phyloP scores from a whole-genome alignment of 2,329 filamentous ascomycete genomes.

The Ascochyta fabae region DNA sequence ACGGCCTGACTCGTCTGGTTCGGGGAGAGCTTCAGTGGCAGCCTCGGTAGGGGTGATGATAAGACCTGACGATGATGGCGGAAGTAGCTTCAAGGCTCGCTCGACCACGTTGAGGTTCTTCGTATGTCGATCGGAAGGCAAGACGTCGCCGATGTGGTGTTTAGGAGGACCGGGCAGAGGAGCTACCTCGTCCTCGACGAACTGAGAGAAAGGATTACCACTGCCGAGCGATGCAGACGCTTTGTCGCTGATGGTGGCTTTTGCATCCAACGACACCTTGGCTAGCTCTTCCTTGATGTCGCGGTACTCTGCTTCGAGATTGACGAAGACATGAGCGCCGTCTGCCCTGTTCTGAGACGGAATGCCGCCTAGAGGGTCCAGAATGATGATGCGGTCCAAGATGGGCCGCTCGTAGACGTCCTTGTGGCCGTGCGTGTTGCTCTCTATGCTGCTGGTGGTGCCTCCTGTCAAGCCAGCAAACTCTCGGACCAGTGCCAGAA shows the following conservation, averaged over 20 bases:
- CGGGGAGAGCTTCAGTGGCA: constrained; percentile 58
- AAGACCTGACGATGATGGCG: constrained; percentile 82
- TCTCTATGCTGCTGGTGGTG: constrained; percentile 10
- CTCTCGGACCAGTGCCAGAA: constrained; percentile 78
- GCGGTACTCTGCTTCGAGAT: constrained; percentile 87
- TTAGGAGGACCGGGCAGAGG: constrained; percentile 22
- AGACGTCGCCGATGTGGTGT: constrained; percentile 21
- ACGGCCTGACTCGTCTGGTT: constrained; percentile 56
- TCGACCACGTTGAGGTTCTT: constrained; percentile 78
- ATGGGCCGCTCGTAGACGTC: constrained; percentile 41
- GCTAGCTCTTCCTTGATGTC: constrained; percentile 69
- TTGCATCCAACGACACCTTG: constrained; percentile 25
- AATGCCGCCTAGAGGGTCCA: constrained; percentile 86
- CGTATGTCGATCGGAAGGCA: constrained; percentile 56
- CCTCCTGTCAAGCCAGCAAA: constrained; percentile 68
- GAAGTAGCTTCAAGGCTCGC: constrained; percentile 74
- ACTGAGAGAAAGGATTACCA: constrained; percentile 56
- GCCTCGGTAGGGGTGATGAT: constrained; percentile 88
- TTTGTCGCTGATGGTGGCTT: constrained; percentile 15
- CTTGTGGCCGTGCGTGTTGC: constrained; percentile 16
- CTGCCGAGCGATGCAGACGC: constrained; percentile 26
- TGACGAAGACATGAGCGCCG: constrained; percentile 83
- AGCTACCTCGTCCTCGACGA: constrained; percentile 42
- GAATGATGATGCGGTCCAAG: constrained; percentile 84
- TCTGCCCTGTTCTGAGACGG: constrained; percentile 68